Percentiles rank a stretch among this genome's conserved stretches.
phyloP scores from a whole-genome alignment of 306 rosid species.

The Acacia crassicarpa region DNA sequence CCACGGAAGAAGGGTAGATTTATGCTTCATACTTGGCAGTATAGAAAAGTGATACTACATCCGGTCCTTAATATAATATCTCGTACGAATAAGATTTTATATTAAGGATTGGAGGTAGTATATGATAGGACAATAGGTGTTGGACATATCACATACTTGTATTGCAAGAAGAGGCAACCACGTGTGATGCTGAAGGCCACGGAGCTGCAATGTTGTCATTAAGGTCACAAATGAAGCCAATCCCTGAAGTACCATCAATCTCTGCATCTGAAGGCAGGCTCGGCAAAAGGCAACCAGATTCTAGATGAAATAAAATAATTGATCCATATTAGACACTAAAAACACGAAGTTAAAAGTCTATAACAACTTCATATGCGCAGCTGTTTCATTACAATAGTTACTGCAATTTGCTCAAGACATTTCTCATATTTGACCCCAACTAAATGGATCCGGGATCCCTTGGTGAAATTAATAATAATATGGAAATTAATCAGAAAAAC shows the following conservation, averaged over 20 bases:
- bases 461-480: slow-evolving; percentile 5
- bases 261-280: slow-evolving; percentile 69
- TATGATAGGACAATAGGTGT: background rate
- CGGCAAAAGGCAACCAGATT: slow-evolving; percentile 65
- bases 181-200: slow-evolving; percentile 55
- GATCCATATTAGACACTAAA: slow-evolving; percentile 15
- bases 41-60: slow-evolving; percentile 2
- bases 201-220: slow-evolving; percentile 76
- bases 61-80: no score
- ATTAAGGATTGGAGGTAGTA: no score
- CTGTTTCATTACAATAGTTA: background rate
- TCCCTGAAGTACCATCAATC: slow-evolving; percentile 50
- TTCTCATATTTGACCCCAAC: background rate
- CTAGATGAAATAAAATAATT: slow-evolving; percentile 42
- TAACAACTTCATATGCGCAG: background rate
- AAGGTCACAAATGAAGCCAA: slow-evolving; percentile 72
- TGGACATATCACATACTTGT: slow-evolving; percentile 44
- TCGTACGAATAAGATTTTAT: no score
- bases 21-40: background rate
- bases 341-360: background rate
- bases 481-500: background rate
- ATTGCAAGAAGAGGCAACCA: slow-evolving; percentile 51
- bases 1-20: background rate
- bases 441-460: background rate
- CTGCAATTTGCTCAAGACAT: background rate